phyloP scores from a whole-genome alignment of 1,139 yeast genomes.

The Kazachstania sp. region DNA sequence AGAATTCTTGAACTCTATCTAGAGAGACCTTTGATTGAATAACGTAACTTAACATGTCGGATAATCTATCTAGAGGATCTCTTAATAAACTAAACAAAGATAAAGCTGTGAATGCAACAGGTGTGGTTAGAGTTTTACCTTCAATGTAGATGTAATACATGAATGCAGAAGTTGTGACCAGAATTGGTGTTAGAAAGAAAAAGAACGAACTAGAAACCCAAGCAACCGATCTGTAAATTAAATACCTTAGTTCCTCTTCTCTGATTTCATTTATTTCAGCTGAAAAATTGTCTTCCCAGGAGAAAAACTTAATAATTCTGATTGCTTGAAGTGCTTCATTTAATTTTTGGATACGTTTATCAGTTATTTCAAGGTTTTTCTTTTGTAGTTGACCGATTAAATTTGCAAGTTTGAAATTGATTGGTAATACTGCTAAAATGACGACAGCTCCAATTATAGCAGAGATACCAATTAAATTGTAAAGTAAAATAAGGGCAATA shows the following conservation, averaged over 20 bases:
- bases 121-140: conserved; percentile 70
- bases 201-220: conserved; percentile 63
- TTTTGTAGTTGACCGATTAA: conserved; percentile 61
- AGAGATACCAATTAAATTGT: conserved; percentile 73
- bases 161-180: conserved; percentile 72
- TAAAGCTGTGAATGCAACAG: conserved; percentile 85
- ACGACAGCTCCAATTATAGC: conserved; percentile 74
- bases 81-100: conserved; percentile 77
- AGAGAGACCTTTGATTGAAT: conserved; percentile 85
- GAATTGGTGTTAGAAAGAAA: conserved; percentile 76
- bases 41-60: conserved; percentile 78
- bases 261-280: conserved; percentile 65
- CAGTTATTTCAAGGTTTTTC: conserved; percentile 71
- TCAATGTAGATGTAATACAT: conserved; percentile 68
- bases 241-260: conserved; percentile 54
- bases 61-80: conserved; percentile 77
- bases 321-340: conserved; percentile 92
- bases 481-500: conserved; percentile 59
- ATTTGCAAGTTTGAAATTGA: conserved; percentile 60
- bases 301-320: conserved; percentile 88
- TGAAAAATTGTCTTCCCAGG: conserved; percentile 87
- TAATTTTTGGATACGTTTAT: conserved; percentile 81
- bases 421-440: conserved; percentile 58
- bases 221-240: conserved; percentile 51
- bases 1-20: conserved; percentile 74